Evolutionary conservation across 2,329 filamentous ascomycete species (phyloP).

Genomic region (Thelonectria rubi): DNA sequence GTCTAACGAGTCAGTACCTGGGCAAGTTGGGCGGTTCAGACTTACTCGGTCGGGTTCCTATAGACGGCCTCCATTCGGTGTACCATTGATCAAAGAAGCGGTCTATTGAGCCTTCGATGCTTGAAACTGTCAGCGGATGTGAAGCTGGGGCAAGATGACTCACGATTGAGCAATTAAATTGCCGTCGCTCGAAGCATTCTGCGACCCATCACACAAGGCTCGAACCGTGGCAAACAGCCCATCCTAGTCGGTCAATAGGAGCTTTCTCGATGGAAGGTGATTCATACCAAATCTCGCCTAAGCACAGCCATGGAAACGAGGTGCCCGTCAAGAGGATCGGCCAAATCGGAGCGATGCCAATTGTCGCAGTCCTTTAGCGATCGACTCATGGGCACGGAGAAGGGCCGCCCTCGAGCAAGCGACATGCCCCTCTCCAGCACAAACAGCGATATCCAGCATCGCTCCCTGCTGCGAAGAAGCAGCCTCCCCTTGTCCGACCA

Average conservation of each 20-base stretch:
- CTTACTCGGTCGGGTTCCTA: constrained; percentile 62
- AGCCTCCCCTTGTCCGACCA: constrained; percentile 67
- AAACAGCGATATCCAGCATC: constrained; percentile 76
- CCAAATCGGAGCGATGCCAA: constrained; percentile 72
- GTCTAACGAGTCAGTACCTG: constrained; percentile 46
- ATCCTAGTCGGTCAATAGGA: constrained; percentile 49
- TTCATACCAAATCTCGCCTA: constrained; percentile 68
- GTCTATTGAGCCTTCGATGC: constrained; percentile 68
- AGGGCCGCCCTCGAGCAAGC: constrained; percentile 73
- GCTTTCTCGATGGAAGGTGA: constrained; percentile 10
- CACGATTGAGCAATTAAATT: constrained; percentile 63
- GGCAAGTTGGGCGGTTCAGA: background rate
- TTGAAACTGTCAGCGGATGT: constrained; percentile 38
- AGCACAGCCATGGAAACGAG: constrained; percentile 76
- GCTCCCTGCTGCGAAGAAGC: constrained; percentile 70
- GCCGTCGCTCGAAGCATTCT: constrained; percentile 58
- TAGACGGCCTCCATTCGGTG: constrained; percentile 67
- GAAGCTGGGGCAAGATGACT: constrained; percentile 23
- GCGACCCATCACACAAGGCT: constrained; percentile 67
- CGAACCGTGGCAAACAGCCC: constrained; percentile 66
- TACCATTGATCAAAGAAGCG: constrained; percentile 73
- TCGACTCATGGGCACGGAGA: constrained; percentile 72
- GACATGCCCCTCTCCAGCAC: constrained; percentile 78
- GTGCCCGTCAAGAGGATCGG: constrained; percentile 74
- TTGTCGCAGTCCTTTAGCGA: constrained; percentile 73